A percentile compares a stretch with the other conserved stretches of the same genome.
These are phyloP conservation scores for Daucus carota DNA, from an alignment of 129 eudicot species.

Conservation along the genomic window DNA sequence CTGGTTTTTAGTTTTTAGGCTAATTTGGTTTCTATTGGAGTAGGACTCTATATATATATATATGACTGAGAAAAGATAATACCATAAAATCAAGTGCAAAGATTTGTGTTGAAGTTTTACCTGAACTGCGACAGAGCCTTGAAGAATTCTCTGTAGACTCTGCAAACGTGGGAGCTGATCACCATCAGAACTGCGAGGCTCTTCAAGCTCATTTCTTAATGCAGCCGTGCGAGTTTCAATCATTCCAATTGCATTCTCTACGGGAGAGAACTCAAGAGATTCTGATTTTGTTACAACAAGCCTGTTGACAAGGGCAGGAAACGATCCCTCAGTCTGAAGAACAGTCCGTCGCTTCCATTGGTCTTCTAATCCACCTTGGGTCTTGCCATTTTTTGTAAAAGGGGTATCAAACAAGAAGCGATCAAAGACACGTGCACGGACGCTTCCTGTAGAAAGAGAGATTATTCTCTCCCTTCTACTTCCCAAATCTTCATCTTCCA, in stretches of 20 bases:
- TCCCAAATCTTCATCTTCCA: slow-evolving; percentile 98
- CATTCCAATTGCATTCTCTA: slow-evolving; percentile 99
- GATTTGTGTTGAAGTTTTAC: slow-evolving; percentile 30
- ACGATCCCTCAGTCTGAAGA: slow-evolving; percentile 91
- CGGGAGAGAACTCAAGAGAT: slow-evolving; percentile 94
- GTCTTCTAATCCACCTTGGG: slow-evolving; percentile 97
- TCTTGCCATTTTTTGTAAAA: slow-evolving; percentile 93
- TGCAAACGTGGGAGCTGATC: slow-evolving; percentile 98
- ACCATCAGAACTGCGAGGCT: slow-evolving; percentile 94
- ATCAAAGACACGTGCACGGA: slow-evolving; percentile 94
- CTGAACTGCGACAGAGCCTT: slow-evolving; percentile 99
- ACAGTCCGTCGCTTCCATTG: slow-evolving; percentile 96
- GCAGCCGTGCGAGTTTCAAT: slow-evolving; percentile 98
- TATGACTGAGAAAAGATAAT: too few species aligned
- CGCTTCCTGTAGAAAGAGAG: slow-evolving; percentile 86
- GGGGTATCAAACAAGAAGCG: slow-evolving; percentile 96
- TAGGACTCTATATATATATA: too few species aligned
- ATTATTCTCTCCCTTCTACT: slow-evolving; percentile 93
- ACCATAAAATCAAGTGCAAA: background rate
- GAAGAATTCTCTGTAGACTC: slow-evolving; percentile 94
- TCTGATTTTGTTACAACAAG: slow-evolving; percentile 83
- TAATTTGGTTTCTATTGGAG: too few species aligned
- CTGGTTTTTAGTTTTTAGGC: too few species aligned
- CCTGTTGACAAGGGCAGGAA: slow-evolving; percentile 94
- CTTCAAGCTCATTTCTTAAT: slow-evolving; percentile 90